Conservation (phyloP, 495 filamentous ascomycete genomes). For the Penicillium bialowiezense region DNA sequence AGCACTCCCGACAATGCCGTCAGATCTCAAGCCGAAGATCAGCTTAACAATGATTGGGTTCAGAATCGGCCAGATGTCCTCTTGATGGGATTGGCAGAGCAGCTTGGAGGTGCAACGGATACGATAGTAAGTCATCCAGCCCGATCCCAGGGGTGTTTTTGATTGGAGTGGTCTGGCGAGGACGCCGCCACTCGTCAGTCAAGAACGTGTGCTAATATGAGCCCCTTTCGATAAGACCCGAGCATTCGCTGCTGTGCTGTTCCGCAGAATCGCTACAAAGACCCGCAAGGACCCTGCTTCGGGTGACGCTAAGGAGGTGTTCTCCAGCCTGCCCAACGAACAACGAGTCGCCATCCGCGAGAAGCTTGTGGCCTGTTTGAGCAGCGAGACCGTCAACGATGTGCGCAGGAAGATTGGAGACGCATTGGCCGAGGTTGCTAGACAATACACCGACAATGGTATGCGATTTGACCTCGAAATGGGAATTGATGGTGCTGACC, state of each 20-base stretch:
- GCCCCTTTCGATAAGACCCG: slow-evolving; percentile 56
- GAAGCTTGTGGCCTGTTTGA: slow-evolving; percentile 75
- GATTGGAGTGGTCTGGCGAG: slow-evolving; percentile 2
- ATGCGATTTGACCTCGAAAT: slow-evolving; percentile 34
- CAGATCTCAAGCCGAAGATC: slow-evolving; percentile 82
- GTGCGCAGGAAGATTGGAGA: slow-evolving; percentile 96
- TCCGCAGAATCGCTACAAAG: slow-evolving; percentile 88
- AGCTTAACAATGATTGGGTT: slow-evolving; percentile 87
- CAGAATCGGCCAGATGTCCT: slow-evolving; percentile 74
- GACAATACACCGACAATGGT: slow-evolving; percentile 92
- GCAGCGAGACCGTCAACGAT: slow-evolving; percentile 61
- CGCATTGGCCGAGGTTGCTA: slow-evolving; percentile 89
- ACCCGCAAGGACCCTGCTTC: slow-evolving; percentile 69
- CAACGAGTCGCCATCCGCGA: slow-evolving; percentile 74
- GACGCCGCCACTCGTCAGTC: background rate
- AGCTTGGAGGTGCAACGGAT: slow-evolving; percentile 72
- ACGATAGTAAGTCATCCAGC: slow-evolving; percentile 55
- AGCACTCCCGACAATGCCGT: slow-evolving; percentile 85
- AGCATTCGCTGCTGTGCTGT: slow-evolving; percentile 89
- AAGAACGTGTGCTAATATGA: background rate
- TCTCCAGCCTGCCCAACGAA: slow-evolving; percentile 67
- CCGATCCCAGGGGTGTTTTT: slow-evolving; percentile 2
- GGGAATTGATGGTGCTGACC: slow-evolving; percentile 17
- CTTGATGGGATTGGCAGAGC: slow-evolving; percentile 90
- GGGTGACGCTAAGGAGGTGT: slow-evolving; percentile 75